Evolutionary conservation across 352 stramenopile species (phyloP).

Genomic region (Phytopythium montanum): DNA sequence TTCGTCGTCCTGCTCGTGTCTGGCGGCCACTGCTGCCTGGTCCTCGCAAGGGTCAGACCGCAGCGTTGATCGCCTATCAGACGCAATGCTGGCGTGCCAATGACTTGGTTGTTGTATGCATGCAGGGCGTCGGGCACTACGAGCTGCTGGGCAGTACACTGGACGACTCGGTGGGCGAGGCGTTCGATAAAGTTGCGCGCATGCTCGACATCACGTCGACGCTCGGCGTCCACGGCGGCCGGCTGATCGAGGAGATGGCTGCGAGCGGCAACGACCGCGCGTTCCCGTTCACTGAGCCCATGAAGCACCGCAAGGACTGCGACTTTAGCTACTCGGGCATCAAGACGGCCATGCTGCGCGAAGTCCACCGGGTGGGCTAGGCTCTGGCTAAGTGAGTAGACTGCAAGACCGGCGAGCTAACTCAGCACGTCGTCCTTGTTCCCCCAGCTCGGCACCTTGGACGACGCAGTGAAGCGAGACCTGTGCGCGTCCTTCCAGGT

Average conservation of each 20-base stretch:
- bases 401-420: neutral
- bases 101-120: too few relatives aligned
- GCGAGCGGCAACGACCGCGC: slow-evolving; percentile 86
- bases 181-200: slow-evolving; percentile 97
- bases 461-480: slow-evolving; percentile 67
- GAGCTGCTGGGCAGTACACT: slow-evolving; percentile 94
- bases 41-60: slow-evolving; percentile 72
- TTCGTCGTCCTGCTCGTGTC: slow-evolving; percentile 98
- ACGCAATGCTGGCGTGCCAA: too few relatives aligned
- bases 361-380: slow-evolving; percentile 49
- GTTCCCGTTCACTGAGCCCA: slow-evolving; percentile 91
- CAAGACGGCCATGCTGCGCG: slow-evolving; percentile 94
- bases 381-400: neutral
- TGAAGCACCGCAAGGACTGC: slow-evolving; percentile 89
- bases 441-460: slow-evolving; percentile 47
- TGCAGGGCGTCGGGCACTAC: slow-evolving; percentile 90
- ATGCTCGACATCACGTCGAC: slow-evolving; percentile 85
- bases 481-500: slow-evolving; percentile 95
- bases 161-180: slow-evolving; percentile 97
- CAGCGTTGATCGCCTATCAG: neutral
- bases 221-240: slow-evolving; percentile 80
- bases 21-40: slow-evolving; percentile 97
- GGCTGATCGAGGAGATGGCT: slow-evolving; percentile 93
- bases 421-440: slow-evolving; percentile 7
- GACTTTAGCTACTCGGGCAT: slow-evolving; percentile 98